phyloP scores from a whole-genome alignment of 805 yeast species.

The Saccharomycopsis oosterbeekiorum region DNA sequence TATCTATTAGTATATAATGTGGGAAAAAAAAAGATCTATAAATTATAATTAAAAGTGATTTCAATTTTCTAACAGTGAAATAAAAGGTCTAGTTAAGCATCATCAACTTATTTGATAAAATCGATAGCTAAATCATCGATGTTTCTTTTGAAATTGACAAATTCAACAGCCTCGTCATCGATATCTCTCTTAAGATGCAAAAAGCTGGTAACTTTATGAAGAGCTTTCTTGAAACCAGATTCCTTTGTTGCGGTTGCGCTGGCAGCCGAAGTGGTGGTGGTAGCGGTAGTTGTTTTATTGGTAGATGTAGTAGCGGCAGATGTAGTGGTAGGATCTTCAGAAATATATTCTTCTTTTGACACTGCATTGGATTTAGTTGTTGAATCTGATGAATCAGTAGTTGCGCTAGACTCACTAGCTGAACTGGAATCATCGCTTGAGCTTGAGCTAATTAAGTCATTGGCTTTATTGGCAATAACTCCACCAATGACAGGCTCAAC shows the following conservation, averaged over 20 bases:
- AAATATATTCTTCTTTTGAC: no score
- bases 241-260: not conserved
- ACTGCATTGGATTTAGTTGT: no score
- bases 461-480: not conserved
- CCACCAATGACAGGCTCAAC: not conserved
- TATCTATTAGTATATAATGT: not conserved
- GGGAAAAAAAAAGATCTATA: not conserved
- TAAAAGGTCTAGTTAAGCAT: no score
- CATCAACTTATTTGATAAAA: not conserved
- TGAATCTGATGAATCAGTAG: not conserved
- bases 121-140: not conserved
- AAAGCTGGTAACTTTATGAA: not conserved
- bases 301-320: not conserved
- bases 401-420: not conserved
- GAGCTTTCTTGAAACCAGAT: not conserved
- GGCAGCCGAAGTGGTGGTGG: not conserved
- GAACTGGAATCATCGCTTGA: not conserved
- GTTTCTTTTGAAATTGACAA: not conserved
- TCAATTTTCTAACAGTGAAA: no score
- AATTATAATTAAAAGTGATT: no score
- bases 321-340: no score
- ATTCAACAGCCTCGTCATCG: not conserved
- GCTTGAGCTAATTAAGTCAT: not conserved
- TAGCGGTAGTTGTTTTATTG: not conserved
- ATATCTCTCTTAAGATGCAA: not conserved